Base-by-base conservation (phyloP, 495 filamentous ascomycete species). In the Cercophora sp. region DNA sequence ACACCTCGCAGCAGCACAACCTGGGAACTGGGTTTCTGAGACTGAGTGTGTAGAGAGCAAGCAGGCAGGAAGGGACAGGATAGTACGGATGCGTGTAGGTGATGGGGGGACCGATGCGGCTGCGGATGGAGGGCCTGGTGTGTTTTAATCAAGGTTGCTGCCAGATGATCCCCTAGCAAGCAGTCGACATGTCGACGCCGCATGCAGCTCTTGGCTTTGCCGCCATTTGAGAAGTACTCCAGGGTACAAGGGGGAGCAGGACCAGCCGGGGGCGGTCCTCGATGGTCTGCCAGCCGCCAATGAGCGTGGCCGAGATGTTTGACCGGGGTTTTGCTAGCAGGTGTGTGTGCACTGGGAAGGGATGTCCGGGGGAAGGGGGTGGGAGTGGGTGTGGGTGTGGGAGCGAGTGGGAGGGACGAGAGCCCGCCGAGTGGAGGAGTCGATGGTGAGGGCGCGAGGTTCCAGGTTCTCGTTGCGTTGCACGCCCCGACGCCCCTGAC, bases 1-100 rank as follows among this genome's bases (percentile, higher is more conserved):
- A 51, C 54, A 61, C 43, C 48, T 55, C 40, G 47, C 58, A 58
- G 61, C 55, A 57, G 65, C 60, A 65, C 54, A 50, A 58, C 45
- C 55, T 32, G 55, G 55, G 46, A 46, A 15, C 45, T 35, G 48
- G 49, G 51, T 49, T 6, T 8, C 26, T 1, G 27, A 44, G 36
- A 25, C 20, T 18, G 32, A 27, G n/a, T 16, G 11, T 42, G 45
- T 43, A 36, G 42, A 39, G 29, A 43, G 43, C 44, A 53, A 51
- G 41, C 48, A 39, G 43, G 42, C 45, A 48, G 24, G 54, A 34
- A 31, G 18, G 39, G 32, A 32, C 42, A 25, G 34, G 22, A 23
- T 18, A 24, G 41, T 37, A 25, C 19, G 37, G 13, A 29, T 29
- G 49, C 32, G 39, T 26, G 42, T 37, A 25, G 46, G 32, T 24